Conservation (phyloP, 2,329 filamentous ascomycete genomes). For the Fusarium torreyae region DNA sequence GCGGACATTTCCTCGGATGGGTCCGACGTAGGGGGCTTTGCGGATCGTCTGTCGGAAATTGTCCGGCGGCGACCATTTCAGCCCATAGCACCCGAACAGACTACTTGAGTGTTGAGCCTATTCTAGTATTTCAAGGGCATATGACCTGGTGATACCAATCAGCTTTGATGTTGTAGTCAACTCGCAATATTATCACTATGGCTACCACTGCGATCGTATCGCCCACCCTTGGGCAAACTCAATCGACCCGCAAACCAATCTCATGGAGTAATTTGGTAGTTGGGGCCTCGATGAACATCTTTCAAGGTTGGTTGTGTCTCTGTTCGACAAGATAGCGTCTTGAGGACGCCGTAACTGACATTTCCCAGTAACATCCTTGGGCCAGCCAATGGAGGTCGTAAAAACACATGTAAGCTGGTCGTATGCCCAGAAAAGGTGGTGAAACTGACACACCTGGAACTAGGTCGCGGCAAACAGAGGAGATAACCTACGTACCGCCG, state of each 20-base stretch:
- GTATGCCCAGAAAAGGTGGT: not conserved
- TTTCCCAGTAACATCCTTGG: not conserved
- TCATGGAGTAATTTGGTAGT: constrained; percentile 1
- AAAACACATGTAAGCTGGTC: not conserved
- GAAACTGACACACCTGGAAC: not conserved
- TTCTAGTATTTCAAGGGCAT: not conserved
- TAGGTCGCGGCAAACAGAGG: not conserved
- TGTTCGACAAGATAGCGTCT: too few relatives aligned
- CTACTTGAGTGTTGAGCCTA: not conserved
- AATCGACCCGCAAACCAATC: not conserved
- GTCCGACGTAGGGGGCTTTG: not conserved
- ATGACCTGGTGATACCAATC: not conserved
- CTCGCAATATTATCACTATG: not conserved
- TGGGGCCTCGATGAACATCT: not conserved
- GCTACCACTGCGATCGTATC: not conserved
- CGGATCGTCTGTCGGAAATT: not conserved
- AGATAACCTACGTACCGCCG: not conserved
- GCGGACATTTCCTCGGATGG: not conserved
- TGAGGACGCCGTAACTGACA: not conserved
- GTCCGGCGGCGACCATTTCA: not conserved
- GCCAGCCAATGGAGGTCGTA: constrained; percentile 2
- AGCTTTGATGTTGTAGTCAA: not conserved
- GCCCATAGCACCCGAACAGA: not conserved
- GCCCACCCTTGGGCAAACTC: not conserved
- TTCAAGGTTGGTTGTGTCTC: not conserved